Evolutionary conservation across 2,329 filamentous ascomycete species (phyloP).

Genomic region (Aspergillus novoparasiticus): DNA sequence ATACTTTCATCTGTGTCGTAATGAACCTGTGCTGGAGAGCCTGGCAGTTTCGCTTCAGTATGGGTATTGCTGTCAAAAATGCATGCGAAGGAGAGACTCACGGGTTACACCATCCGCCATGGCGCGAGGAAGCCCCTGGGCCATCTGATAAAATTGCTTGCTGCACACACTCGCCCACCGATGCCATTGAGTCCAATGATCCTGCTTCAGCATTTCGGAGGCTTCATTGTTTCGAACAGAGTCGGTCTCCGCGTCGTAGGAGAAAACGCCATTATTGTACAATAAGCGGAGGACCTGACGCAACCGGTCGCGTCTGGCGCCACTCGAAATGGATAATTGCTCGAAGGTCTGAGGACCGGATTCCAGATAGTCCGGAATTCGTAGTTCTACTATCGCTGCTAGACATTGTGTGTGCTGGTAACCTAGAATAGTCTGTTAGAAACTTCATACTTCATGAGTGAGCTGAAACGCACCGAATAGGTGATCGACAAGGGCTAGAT

Average conservation of each 20-base stretch:
- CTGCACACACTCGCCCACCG: neutral
- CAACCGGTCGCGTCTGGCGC: neutral
- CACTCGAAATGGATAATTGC: too few relatives aligned
- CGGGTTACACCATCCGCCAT: neutral
- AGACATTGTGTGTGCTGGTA: too few relatives aligned
- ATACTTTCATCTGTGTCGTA: neutral
- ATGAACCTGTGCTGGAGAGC: neutral
- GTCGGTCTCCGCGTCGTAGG: neutral
- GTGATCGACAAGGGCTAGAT: too few relatives aligned
- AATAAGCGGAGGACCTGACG: neutral
- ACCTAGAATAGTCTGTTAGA: too few relatives aligned
- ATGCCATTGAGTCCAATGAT: neutral
- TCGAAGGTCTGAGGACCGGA: too few relatives aligned
- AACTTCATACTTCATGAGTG: too few relatives aligned
- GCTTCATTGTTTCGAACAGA: neutral
- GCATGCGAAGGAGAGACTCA: too few relatives aligned
- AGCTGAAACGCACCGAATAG: too few relatives aligned
- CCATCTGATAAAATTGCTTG: neutral
- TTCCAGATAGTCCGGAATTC: too few relatives aligned
- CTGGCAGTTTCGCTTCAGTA: neutral
- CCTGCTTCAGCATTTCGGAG: neutral
- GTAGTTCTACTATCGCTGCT: too few relatives aligned
- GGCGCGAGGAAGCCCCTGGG: neutral
- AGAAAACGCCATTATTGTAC: neutral
- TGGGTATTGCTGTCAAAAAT: too few relatives aligned